phyloP scores from a whole-genome alignment of 2,329 filamentous ascomycete genomes.

The Nigrospora osmanthi region DNA sequence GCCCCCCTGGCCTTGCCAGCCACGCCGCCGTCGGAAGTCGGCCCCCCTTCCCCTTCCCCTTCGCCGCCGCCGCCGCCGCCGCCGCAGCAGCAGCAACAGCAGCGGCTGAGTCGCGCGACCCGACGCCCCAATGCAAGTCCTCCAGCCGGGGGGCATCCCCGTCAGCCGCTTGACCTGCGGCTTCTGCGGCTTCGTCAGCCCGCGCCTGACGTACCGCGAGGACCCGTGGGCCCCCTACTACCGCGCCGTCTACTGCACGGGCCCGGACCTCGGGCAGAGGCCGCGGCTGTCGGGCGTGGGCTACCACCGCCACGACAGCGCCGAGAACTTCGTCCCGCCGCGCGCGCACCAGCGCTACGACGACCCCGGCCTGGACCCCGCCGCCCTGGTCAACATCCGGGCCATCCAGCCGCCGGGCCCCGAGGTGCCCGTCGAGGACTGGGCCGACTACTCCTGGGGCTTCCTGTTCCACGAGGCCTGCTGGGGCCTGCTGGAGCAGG shows the following conservation, averaged over 20 bases:
- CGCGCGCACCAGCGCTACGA: slow-evolving; percentile 11
- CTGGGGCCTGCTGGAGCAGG: slow-evolving; percentile 16
- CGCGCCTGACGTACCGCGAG: slow-evolving; percentile 3
- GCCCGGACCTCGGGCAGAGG: not conserved
- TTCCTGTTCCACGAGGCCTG: slow-evolving; percentile 18
- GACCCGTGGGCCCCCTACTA: slow-evolving; percentile 11
- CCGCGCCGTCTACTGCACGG: slow-evolving; percentile 15
- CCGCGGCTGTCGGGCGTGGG: slow-evolving; percentile 15
- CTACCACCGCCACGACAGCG: slow-evolving; percentile 4
- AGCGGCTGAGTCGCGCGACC: no score
- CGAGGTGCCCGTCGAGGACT: slow-evolving; percentile 5
- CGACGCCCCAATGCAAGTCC: no score
- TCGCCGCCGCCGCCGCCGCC: no score
- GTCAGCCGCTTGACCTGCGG: slow-evolving; percentile 9
- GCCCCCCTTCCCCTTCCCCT: no score
- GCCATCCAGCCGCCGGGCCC: slow-evolving; percentile 9
- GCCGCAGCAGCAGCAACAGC: no score
- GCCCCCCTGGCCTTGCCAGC: no score
- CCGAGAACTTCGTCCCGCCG: slow-evolving; percentile 9
- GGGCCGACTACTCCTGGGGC: slow-evolving; percentile 12
- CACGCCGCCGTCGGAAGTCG: no score
- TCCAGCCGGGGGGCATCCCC: not conserved
- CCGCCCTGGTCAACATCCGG: slow-evolving; percentile 9
- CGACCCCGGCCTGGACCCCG: slow-evolving; percentile 6
- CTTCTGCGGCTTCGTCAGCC: slow-evolving; percentile 12